phyloP scores from a whole-genome alignment of 2,329 filamentous ascomycete species.

The Lomentospora prolificans region DNA sequence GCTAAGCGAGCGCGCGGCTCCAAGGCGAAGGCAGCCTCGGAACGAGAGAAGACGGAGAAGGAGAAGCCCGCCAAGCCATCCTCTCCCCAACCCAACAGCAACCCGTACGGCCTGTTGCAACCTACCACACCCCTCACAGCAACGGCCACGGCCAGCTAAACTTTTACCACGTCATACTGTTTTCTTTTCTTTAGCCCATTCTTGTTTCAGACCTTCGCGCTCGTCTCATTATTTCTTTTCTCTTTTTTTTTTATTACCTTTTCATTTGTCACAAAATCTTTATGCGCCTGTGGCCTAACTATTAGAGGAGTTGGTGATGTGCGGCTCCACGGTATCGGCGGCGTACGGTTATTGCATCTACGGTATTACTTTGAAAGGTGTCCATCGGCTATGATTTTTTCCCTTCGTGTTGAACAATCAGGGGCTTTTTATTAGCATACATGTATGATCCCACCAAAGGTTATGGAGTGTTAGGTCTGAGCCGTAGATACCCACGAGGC shows the following conservation, averaged over 20 bases:
- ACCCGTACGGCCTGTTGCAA: conserved; percentile 7
- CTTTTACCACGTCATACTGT: not conserved
- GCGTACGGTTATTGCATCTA: not conserved
- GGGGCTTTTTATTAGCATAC: too few species aligned
- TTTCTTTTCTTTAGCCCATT: too few species aligned
- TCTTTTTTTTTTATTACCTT: not conserved
- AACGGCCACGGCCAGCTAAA: conserved; percentile 1
- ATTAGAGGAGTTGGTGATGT: not conserved
- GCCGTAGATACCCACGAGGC: not conserved
- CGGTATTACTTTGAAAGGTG: not conserved
- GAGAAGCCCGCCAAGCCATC: conserved; percentile 3
- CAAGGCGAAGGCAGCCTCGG: conserved; percentile 2
- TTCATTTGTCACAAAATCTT: not conserved
- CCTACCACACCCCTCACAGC: conserved; percentile 1
- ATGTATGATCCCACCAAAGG: not conserved
- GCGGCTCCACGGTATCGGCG: not conserved
- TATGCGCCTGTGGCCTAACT: not conserved
- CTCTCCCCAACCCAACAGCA: conserved; percentile 5
- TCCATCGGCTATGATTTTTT: not conserved
- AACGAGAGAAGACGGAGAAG: conserved; percentile 8
- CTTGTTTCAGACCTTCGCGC: too few species aligned
- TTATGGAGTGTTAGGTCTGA: not conserved
- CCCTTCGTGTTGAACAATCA: too few species aligned
- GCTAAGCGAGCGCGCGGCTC: conserved; percentile 5
- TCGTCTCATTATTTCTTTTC: too few species aligned